Percentiles rank a stretch among this genome's conserved stretches.
phyloP scores from a whole-genome alignment of 129 eudicot species.

The Ambrosia trifida region DNA sequence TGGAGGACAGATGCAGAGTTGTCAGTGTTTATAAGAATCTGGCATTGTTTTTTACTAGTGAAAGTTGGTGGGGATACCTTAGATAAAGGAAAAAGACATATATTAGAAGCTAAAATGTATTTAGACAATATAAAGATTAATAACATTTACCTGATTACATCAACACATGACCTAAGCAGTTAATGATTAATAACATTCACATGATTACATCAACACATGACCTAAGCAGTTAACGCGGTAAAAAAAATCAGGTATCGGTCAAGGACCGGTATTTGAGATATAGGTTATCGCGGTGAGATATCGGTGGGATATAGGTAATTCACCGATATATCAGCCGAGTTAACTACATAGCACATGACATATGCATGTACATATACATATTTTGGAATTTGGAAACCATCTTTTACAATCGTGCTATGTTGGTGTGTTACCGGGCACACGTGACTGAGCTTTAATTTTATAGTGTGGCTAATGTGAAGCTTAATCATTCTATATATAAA shows the following conservation, averaged over 20 bases:
- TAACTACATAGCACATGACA: constrained; percentile 3
- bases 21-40: constrained; percentile 33
- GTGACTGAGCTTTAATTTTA: constrained; percentile 25
- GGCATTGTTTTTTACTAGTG: constrained; percentile 50
- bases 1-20: constrained; percentile 30
- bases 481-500: constrained; percentile 21
- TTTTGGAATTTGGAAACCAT: neutral
- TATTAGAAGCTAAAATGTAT: constrained; percentile 24
- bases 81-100: constrained; percentile 22
- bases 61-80: constrained; percentile 26
- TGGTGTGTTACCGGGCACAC: constrained; percentile 28
- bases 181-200: constrained; percentile 19
- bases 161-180: constrained; percentile 9
- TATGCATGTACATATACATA: constrained; percentile 6
- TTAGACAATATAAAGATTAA: constrained; percentile 29
- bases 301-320: too few species aligned
- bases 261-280: too few species aligned
- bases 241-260: too few species aligned
- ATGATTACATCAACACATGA: constrained; percentile 17
- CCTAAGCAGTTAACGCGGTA: too few species aligned
- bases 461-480: constrained; percentile 31
- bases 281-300: too few species aligned
- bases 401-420: constrained; percentile 32
- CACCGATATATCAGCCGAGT: too few species aligned
- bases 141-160: constrained; percentile 10